These are phyloP conservation scores for Chlorella ohadii DNA, from an alignment of 139 green algal genomes.

Conservation along the genomic window DNA sequence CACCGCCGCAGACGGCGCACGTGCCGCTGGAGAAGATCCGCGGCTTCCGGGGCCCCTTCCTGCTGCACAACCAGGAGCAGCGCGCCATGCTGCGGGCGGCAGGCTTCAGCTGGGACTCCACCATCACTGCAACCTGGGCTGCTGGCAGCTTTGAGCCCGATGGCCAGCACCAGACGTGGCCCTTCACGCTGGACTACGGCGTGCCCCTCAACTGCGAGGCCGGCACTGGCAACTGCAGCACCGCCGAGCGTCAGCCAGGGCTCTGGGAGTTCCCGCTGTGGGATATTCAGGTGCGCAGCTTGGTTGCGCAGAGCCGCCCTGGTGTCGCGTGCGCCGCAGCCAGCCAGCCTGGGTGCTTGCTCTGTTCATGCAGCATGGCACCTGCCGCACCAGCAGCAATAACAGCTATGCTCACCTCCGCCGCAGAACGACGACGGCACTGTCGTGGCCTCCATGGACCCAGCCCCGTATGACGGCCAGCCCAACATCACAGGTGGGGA, in stretches of 20 bases:
- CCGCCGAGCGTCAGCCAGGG: not conserved
- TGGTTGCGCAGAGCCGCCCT: no score
- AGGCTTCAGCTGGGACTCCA: not conserved
- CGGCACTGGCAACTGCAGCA: slow-evolving; percentile 2
- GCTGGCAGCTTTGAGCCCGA: not conserved
- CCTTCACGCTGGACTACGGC: slow-evolving; percentile 16
- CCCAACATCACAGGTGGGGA: not conserved
- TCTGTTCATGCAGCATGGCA: no score
- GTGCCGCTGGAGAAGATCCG: slow-evolving; percentile 20
- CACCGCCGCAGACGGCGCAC: slow-evolving; percentile 10
- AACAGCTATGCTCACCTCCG: no score
- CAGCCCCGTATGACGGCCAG: not conserved
- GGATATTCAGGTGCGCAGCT: not conserved
- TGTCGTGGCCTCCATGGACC: slow-evolving; percentile 3
- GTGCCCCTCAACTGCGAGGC: slow-evolving; percentile 11
- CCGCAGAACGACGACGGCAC: not conserved
- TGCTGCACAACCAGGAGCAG: slow-evolving; percentile 3
- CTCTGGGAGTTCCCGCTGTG: slow-evolving; percentile 24
- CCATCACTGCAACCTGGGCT: not conserved
- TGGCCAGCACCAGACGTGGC: not conserved
- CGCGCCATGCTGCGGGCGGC: not conserved
- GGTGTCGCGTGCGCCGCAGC: no score
- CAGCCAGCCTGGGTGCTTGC: no score
- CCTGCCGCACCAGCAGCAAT: no score
- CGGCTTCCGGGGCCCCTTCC: slow-evolving; percentile 24